phyloP scores from a whole-genome alignment of 805 yeast genomes.

The Blastobotrys peoriensis region DNA sequence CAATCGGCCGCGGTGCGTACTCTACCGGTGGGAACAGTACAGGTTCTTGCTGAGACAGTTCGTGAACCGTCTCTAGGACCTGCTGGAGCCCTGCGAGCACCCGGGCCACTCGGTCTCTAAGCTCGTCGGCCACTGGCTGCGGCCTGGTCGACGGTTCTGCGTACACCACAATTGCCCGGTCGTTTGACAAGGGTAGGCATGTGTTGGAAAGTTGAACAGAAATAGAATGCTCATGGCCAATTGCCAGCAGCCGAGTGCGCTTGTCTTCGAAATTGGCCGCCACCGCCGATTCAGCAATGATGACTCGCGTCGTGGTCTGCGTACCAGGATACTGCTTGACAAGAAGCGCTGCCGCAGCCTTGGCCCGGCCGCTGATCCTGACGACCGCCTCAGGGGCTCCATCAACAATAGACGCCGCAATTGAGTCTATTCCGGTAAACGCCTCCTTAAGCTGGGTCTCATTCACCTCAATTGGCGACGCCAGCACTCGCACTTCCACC shows the following conservation, averaged over 20 bases:
- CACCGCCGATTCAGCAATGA: neutral
- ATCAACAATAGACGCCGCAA: neutral
- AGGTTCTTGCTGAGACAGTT: neutral
- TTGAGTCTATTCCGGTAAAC: neutral
- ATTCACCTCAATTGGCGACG: neutral
- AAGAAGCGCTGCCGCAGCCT: neutral
- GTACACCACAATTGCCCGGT: neutral
- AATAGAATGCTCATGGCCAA: neutral
- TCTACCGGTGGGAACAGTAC: constrained; percentile 2
- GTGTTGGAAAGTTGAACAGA: neutral
- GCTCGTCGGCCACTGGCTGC: too few species aligned
- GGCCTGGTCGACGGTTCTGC: too few species aligned
- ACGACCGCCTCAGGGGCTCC: neutral
- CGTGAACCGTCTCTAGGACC: neutral
- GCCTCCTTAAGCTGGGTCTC: neutral
- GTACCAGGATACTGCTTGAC: neutral
- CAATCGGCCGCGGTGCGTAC: constrained; percentile 13
- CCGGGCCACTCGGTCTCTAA: too few species aligned
- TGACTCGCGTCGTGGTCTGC: neutral
- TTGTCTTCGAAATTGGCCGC: neutral
- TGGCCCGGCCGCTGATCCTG: neutral
- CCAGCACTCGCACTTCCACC: neutral
- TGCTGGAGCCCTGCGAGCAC: neutral
- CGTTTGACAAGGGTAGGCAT: neutral
- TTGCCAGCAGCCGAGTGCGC: neutral